These are phyloP conservation scores for Saccharomycopsis guyanensis DNA, from an alignment of 805 yeast species.

Conservation along the genomic window DNA sequence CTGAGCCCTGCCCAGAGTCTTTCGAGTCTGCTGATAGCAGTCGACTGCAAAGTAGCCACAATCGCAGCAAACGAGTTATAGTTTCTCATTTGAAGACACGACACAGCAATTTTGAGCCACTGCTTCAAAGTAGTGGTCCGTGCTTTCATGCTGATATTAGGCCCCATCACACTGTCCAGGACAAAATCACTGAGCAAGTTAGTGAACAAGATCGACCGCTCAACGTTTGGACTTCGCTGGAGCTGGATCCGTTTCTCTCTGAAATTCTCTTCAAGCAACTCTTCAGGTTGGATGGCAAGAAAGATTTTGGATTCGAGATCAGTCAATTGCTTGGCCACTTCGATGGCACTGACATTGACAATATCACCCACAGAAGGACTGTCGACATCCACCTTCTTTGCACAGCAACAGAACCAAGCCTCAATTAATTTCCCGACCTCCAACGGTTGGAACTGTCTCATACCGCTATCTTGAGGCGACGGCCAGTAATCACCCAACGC, in stretches of 20 bases:
- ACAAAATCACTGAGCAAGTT: conserved; percentile 68
- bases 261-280: conserved; percentile 57
- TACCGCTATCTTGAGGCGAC: conserved; percentile 5
- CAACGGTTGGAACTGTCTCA: conserved; percentile 22
- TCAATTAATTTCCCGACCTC: conserved; percentile 27
- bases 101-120: conserved; percentile 69
- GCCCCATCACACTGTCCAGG: conserved; percentile 57
- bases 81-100: conserved; percentile 65
- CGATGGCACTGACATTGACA: conserved; percentile 58
- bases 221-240: conserved; percentile 38
- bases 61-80: conserved; percentile 76
- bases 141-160: conserved; percentile 36
- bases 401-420: conserved; percentile 50
- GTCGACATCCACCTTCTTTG: conserved; percentile 29
- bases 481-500: conserved; percentile 32
- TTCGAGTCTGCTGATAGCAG: conserved; percentile 55
- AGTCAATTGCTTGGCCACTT: conserved; percentile 70
- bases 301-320: conserved; percentile 63
- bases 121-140: conserved; percentile 50
- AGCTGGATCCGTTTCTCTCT: conserved; percentile 51
- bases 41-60: conserved; percentile 68
- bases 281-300: conserved; percentile 55
- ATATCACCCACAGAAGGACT: conserved; percentile 26
- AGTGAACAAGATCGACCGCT: conserved; percentile 56
- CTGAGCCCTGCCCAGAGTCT: conserved; percentile 52